These are phyloP conservation scores for Amanita rimosa DNA, from an alignment of 768 basidiomycete species.

Conservation along the genomic window DNA sequence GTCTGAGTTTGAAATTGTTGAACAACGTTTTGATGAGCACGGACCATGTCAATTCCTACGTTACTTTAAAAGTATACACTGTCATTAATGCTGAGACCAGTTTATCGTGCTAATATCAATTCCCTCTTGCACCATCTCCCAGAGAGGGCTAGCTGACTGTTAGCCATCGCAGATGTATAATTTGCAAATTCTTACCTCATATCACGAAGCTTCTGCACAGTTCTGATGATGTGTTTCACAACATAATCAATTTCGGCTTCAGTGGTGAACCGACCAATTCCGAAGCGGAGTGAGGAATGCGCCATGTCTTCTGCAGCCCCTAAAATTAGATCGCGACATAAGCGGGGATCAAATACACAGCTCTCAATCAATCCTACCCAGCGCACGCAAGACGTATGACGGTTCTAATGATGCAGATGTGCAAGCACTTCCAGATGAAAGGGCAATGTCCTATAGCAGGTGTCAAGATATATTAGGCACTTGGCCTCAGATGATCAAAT, in stretches of 20 bases:
- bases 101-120: slow-evolving; percentile 93
- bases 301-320: slow-evolving; percentile 99
- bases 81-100: slow-evolving; percentile 79
- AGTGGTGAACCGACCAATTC: slow-evolving; percentile 96
- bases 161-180: slow-evolving; percentile 4
- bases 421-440: slow-evolving; percentile 97
- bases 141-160: slow-evolving; percentile 57
- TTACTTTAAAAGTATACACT: slow-evolving; percentile 4
- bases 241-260: slow-evolving; percentile 96
- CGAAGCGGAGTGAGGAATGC: slow-evolving; percentile 94
- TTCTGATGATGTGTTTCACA: slow-evolving; percentile 71
- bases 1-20: slow-evolving; percentile 35
- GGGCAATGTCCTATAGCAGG: slow-evolving; percentile 69
- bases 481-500: slow-evolving; percentile 8
- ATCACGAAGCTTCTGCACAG: slow-evolving; percentile 83
- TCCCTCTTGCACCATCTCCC: slow-evolving; percentile 99
- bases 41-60: slow-evolving; percentile 20
- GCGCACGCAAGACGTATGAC: slow-evolving; percentile 92
- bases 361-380: slow-evolving; percentile 38
- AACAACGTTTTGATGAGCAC: slow-evolving; percentile 25
- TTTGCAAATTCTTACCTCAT: slow-evolving; percentile 52
- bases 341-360: background rate
- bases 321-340: slow-evolving; percentile 13
- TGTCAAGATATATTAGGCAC: slow-evolving; percentile 5
- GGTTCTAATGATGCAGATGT: slow-evolving; percentile 98